Percentiles rank a stretch among this genome's conserved stretches.
Conservation (phyloP, 345 rosid genomes). For the Brassica rapa region DNA sequence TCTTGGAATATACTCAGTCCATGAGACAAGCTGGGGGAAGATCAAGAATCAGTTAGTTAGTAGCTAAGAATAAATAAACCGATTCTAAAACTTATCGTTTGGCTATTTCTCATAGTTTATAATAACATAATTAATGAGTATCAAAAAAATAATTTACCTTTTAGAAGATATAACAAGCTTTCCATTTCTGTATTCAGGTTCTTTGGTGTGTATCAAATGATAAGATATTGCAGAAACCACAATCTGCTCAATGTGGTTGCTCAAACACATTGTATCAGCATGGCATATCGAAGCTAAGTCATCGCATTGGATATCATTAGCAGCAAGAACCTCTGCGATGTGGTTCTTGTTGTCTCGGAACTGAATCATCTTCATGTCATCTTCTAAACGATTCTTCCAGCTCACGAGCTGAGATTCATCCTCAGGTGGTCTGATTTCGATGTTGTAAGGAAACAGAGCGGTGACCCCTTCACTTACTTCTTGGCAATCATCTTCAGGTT, state of each 20-base stretch:
- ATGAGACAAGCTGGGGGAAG: slow-evolving; percentile 77
- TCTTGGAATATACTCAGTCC: slow-evolving; percentile 91
- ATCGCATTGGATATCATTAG: slow-evolving; percentile 87
- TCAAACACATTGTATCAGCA: slow-evolving; percentile 68
- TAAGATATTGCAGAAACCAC: slow-evolving; percentile 80
- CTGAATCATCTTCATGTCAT: slow-evolving; percentile 81
- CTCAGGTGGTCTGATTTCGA: slow-evolving; percentile 74
- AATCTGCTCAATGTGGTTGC: slow-evolving; percentile 82
- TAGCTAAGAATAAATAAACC: not conserved
- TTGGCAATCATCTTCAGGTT: slow-evolving; percentile 57
- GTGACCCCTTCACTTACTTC: slow-evolving; percentile 60
- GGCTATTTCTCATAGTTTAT: not conserved
- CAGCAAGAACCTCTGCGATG: slow-evolving; percentile 88
- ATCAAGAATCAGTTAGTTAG: slow-evolving; percentile 8
- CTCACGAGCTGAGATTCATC: slow-evolving; percentile 68
- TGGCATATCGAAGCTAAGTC: slow-evolving; percentile 79
- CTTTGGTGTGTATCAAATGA: slow-evolving; percentile 74
- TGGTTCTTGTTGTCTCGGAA: slow-evolving; percentile 89
- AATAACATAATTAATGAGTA: too few relatives aligned
- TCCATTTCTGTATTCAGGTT: slow-evolving; percentile 91
- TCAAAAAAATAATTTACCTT: slow-evolving; percentile 46
- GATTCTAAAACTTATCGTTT: not conserved
- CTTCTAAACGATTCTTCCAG: slow-evolving; percentile 86
- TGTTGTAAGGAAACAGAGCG: slow-evolving; percentile 70
- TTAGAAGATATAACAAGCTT: slow-evolving; percentile 88